Evolutionary conservation across 2,329 filamentous ascomycete species (phyloP).

Genomic region (Alternaria ethzedia): DNA sequence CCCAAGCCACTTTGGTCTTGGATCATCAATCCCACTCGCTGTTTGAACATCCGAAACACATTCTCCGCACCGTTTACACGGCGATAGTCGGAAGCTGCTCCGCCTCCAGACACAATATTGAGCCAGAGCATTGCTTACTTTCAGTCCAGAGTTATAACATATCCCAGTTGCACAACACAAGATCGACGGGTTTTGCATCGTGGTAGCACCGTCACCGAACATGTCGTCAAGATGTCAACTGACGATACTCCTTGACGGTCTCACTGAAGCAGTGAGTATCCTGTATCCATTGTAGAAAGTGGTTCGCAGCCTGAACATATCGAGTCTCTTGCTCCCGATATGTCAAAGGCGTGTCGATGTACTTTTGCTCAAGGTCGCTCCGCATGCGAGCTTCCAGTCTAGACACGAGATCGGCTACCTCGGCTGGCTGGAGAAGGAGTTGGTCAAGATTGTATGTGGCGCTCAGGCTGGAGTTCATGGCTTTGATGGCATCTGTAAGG

Average conservation of each 20-base stretch:
- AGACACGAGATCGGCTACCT: not conserved
- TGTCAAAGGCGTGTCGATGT: not conserved
- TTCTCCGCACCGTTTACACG: too few relatives aligned
- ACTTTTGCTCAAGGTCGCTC: not conserved
- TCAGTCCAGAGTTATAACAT: too few relatives aligned
- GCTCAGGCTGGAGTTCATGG: not conserved
- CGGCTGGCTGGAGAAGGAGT: not conserved
- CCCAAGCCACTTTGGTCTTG: too few relatives aligned
- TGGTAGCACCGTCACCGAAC: accelerated
- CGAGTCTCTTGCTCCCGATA: not conserved
- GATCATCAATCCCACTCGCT: too few relatives aligned
- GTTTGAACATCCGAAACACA: too few relatives aligned
- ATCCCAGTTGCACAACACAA: too few relatives aligned
- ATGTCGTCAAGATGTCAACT: not conserved
- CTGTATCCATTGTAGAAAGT: not conserved
- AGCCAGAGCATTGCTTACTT: too few relatives aligned
- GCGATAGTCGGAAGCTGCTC: too few relatives aligned
- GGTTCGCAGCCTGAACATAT: not conserved
- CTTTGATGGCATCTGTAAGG: not conserved
- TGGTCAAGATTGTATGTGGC: not conserved
- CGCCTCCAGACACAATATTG: too few relatives aligned
- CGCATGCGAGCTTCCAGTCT: not conserved
- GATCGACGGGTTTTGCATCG: not conserved
- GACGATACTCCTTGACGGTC: not conserved
- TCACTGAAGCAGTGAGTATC: not conserved